phyloP scores from a whole-genome alignment of 2,329 filamentous ascomycete species.

The Trichoderma polysporum region DNA sequence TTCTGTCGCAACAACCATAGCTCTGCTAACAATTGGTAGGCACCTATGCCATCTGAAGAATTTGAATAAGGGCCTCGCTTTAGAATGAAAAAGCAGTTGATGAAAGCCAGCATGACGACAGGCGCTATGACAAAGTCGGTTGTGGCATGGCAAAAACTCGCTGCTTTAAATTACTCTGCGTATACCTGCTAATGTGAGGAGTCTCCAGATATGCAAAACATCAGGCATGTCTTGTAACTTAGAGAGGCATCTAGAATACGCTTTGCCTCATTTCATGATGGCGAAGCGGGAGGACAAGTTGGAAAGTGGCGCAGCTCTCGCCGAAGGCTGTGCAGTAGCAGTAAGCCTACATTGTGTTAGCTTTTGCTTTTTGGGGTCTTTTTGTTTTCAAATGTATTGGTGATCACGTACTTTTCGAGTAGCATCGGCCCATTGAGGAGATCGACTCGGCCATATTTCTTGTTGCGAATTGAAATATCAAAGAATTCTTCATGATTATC shows the following conservation, averaged over 20 bases:
- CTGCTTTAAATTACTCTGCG: not conserved
- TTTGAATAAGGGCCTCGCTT: slow-evolving; percentile 39
- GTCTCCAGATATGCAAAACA: not conserved
- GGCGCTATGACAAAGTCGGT: not conserved
- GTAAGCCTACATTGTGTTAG: slow-evolving; percentile 54
- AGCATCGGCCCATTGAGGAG: slow-evolving; percentile 83
- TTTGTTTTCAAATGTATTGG: not conserved
- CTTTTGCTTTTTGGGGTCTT: not conserved
- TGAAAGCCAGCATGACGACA: not conserved
- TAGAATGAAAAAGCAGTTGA: not conserved
- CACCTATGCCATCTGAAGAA: slow-evolving; percentile 47
- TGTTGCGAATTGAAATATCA: slow-evolving; percentile 84
- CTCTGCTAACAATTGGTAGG: slow-evolving; percentile 32
- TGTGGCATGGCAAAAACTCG: not conserved
- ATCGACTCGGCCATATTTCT: slow-evolving; percentile 91
- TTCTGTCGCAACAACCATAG: not conserved
- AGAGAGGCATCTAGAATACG: not conserved
- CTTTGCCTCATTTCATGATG: slow-evolving; percentile 45
- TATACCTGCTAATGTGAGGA: not conserved
- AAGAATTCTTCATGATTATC: slow-evolving; percentile 98
- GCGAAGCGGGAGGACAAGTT: slow-evolving; percentile 76
- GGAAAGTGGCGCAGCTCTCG: slow-evolving; percentile 62
- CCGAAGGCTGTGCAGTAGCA: slow-evolving; percentile 58
- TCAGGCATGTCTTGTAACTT: not conserved
- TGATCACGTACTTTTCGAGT: slow-evolving; percentile 74